These are phyloP conservation scores for Aegilops tauschii DNA, from an alignment of 176 grass and related monocot genomes.

Conservation along the genomic window DNA sequence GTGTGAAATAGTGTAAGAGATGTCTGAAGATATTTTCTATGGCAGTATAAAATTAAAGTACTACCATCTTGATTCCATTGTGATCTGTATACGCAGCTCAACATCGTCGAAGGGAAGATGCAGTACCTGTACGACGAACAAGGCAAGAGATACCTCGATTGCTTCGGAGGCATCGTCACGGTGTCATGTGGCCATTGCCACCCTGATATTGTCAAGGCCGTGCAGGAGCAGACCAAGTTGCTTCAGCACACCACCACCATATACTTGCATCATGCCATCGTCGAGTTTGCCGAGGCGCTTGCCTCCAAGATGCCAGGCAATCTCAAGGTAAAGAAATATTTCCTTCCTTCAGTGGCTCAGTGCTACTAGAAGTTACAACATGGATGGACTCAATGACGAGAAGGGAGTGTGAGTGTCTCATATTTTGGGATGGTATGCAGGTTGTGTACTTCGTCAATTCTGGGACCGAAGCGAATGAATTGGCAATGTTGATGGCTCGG, in stretches of 20 bases:
- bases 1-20: background rate
- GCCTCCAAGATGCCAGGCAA: constrained; percentile 95
- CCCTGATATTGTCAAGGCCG: constrained; percentile 79
- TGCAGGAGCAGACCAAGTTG: constrained; percentile 87
- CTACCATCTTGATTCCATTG: background rate
- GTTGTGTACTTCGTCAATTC: constrained; percentile 98
- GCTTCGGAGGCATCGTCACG: constrained; percentile 93
- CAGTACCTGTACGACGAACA: constrained; percentile 90
- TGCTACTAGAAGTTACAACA: background rate
- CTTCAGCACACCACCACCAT: constrained; percentile 97
- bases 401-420: background rate
- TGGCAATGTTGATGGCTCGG: constrained; percentile 93
- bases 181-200: constrained; percentile 97
- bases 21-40: background rate
- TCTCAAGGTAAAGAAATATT: constrained; percentile 58
- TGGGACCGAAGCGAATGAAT: constrained; percentile 96
- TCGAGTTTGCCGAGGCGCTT: constrained; percentile 87
- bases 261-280: constrained; percentile 91
- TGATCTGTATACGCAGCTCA: constrained; percentile 48
- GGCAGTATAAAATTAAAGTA: background rate
- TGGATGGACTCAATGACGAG: background rate
- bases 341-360: background rate
- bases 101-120: constrained; percentile 99
- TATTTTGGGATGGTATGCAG: constrained; percentile 31
- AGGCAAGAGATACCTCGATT: constrained; percentile 90